These are phyloP conservation scores for Sporothrix euskadiensis DNA, from an alignment of 2,329 filamentous ascomycete genomes.

Conservation along the genomic window DNA sequence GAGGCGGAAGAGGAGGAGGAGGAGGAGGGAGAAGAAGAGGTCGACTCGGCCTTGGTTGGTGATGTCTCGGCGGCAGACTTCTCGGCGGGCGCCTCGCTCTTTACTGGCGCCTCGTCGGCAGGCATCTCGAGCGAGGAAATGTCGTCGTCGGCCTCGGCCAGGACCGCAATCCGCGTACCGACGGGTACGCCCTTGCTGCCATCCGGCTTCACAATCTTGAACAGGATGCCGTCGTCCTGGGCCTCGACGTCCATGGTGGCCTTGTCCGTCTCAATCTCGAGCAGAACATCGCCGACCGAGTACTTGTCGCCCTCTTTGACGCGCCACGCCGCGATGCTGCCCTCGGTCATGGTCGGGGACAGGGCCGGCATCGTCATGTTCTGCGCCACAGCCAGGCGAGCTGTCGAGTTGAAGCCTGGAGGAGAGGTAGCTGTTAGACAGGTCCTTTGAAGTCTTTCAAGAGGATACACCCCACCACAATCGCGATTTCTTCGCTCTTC, in stretches of 20 bases:
- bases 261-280: constrained; percentile 94
- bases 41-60: constrained; percentile 9
- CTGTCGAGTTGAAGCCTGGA: constrained; percentile 64
- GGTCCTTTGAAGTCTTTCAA: background rate
- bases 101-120: constrained; percentile 54
- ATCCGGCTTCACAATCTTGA: constrained; percentile 75
- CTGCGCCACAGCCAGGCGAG: constrained; percentile 68
- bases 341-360: constrained; percentile 92
- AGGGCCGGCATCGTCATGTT: constrained; percentile 91
- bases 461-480: background rate
- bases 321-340: constrained; percentile 82
- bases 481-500: background rate
- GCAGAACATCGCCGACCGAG: constrained; percentile 77
- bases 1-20: background rate
- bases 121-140: constrained; percentile 72
- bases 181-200: constrained; percentile 77
- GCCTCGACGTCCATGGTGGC: constrained; percentile 94
- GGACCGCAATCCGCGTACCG: constrained; percentile 76
- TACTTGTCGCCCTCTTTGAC: constrained; percentile 86
- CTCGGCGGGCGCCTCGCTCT: constrained; percentile 32
- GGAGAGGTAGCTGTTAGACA: background rate
- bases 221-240: constrained; percentile 81
- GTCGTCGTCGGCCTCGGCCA: constrained; percentile 81
- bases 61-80: constrained; percentile 14
- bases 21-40: background rate